Evolutionary conservation across 148 eudicot genomes (phyloP).

Genomic region (Persicaria maculosa): DNA sequence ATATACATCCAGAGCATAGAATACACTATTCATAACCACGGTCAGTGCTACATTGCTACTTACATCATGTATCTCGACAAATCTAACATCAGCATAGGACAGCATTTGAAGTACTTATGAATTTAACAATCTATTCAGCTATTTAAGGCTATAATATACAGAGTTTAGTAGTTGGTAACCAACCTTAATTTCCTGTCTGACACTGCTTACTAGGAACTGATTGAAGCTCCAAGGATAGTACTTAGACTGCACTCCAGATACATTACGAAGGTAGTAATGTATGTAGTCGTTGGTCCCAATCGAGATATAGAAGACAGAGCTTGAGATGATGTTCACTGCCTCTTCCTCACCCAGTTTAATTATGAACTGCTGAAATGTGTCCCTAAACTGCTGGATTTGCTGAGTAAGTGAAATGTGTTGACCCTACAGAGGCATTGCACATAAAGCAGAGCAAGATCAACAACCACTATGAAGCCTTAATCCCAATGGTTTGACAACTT

Average conservation of each 20-base stretch:
- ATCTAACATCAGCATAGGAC: background rate
- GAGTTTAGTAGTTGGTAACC: background rate
- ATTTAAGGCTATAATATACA: background rate
- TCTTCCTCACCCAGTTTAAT: constrained; percentile 65
- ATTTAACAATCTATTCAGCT: background rate
- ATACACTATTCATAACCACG: background rate
- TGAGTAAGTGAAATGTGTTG: constrained; percentile 78
- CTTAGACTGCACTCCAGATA: constrained; percentile 61
- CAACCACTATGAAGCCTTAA: background rate
- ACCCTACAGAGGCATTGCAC: constrained; percentile 39
- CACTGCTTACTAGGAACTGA: constrained; percentile 50
- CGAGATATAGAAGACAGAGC: constrained; percentile 76
- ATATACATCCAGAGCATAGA: background rate
- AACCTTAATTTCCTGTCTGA: constrained; percentile 72
- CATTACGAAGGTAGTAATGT: constrained; percentile 83
- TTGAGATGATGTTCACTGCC: constrained; percentile 49
- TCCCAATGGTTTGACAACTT: background rate
- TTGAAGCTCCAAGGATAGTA: constrained; percentile 79
- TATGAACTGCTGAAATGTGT: constrained; percentile 67
- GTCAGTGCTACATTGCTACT: background rate
- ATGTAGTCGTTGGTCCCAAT: constrained; percentile 88
- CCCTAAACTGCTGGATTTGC: constrained; percentile 78
- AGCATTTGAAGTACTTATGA: background rate
- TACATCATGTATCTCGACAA: background rate
- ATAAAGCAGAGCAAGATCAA: background rate